phyloP scores from a whole-genome alignment of 192 early-diverging fungal species.

The Entomortierella parvispora region DNA sequence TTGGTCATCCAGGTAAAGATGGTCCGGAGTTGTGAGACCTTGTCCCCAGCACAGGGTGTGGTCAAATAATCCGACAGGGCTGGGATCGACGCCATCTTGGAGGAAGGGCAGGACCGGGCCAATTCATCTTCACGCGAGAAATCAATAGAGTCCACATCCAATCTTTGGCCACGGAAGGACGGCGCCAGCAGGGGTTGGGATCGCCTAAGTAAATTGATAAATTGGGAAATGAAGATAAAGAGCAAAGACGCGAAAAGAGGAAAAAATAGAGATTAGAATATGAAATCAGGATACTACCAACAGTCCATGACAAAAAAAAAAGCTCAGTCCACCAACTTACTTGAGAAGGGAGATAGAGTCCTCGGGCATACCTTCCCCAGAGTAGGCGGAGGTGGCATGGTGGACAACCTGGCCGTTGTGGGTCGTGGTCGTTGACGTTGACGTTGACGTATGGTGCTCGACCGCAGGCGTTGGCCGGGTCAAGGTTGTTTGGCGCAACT shows the following conservation, averaged over 20 bases:
- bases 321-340: constrained; percentile 17
- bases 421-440: constrained; percentile 1
- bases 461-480: constrained; percentile 20
- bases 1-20: constrained; percentile 65
- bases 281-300: constrained; percentile 2
- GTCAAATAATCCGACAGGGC: constrained; percentile 56
- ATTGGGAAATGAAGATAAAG: background rate
- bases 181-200: constrained; percentile 18
- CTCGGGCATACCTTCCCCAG: constrained; percentile 6
- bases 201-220: constrained; percentile 11
- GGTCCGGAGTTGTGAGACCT: constrained; percentile 57
- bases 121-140: constrained; percentile 53
- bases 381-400: constrained; percentile 5
- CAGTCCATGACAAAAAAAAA: background rate
- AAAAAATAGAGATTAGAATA: constrained; percentile 5
- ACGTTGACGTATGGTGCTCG: constrained; percentile 2
- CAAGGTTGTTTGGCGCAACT: constrained; percentile 21
- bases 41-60: constrained; percentile 49
- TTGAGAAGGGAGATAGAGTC: constrained; percentile 37
- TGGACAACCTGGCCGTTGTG: constrained; percentile 16
- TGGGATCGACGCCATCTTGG: constrained; percentile 21
- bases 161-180: constrained; percentile 9
- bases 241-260: background rate
- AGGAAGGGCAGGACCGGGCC: constrained; percentile 43
- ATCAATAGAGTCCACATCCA: constrained; percentile 21